Evolutionary conservation across 306 rosid species (phyloP), one percentile per base, ranked within the genome.

Genomic region (Myrica gale): DNA sequence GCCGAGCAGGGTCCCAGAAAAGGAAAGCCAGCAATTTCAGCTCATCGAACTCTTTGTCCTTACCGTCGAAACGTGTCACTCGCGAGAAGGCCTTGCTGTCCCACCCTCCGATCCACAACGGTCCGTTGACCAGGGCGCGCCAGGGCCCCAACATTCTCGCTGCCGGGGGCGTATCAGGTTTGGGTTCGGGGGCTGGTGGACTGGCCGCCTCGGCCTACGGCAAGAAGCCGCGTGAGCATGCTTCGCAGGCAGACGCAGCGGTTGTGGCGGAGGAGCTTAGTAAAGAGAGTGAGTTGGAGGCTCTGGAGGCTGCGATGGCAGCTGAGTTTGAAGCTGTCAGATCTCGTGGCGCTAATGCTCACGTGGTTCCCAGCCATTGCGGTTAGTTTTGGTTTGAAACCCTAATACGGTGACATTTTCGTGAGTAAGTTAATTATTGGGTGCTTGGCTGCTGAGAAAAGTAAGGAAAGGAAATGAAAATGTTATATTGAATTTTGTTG

Each of bases 111-210:
- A 87, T 81, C 65, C 98, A 93, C 85, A 90, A 84, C 84, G 98
- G 98, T 9, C 97, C 97, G 50, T 73, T 89, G 74, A 93, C 98
- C n/a, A 78, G 98, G 85, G 97, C 91, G 61, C 98, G 97, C 19
- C 97, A 88, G 77, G 91, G 85, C 73, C 98, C 98, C 44, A 75
- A 41, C 79, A 76, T 67, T 72, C 73, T 61, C 62, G 69, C 89
- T 56, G 62, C 76, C 15, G 20, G 72, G 17, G 76, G 81, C 3
- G 71, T 80, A 32, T 32, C 37, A 32, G 37, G 37, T 47, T 69
- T 44, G 21, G 65, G 73, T 2, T 69, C 71, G 63, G 37, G 37
- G 37, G 69, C 74, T 17, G 82, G 82, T 43, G 83, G 74, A 7
- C 74, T 52, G 5, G 78, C 54, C 15, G 47, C 75, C 48, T n/a